These are phyloP conservation scores for Sporothrix sp. DNA, from an alignment of 2,329 filamentous ascomycete genomes.

Conservation along the genomic window DNA sequence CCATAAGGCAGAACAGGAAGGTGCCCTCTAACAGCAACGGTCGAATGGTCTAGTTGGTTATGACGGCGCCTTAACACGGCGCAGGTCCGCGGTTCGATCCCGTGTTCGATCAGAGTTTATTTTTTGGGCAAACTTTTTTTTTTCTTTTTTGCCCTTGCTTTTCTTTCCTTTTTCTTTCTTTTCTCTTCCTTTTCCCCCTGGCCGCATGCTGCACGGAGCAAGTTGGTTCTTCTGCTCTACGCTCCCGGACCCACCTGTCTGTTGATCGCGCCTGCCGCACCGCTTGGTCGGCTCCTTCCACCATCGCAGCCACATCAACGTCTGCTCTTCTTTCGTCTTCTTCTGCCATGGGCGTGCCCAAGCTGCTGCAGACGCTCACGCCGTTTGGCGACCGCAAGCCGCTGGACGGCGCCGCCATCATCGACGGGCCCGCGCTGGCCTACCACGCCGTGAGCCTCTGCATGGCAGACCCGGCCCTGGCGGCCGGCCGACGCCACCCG, in stretches of 20 bases:
- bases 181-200: background rate
- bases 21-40: background rate
- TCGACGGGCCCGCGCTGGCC: constrained; percentile 23
- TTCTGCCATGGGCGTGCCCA: constrained; percentile 21
- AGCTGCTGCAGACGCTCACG: constrained; percentile 18
- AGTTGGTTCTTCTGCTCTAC: background rate
- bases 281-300: no score
- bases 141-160: background rate
- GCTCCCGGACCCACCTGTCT: background rate
- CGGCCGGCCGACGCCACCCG: constrained; percentile 13
- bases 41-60: constrained; percentile 17
- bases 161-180: background rate
- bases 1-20: background rate
- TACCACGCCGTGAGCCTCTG: constrained; percentile 20
- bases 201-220: no score
- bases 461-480: background rate
- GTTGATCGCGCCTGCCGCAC: background rate
- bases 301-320: background rate
- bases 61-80: constrained; percentile 16
- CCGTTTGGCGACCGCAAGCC: constrained; percentile 18
- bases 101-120: constrained; percentile 13
- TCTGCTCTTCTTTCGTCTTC: background rate
- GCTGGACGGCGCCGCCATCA: constrained; percentile 17
- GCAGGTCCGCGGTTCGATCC: constrained; percentile 16
- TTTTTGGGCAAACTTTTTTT: background rate